phyloP scores from a whole-genome alignment of 345 rosid species.

The Adansonia digitata region DNA sequence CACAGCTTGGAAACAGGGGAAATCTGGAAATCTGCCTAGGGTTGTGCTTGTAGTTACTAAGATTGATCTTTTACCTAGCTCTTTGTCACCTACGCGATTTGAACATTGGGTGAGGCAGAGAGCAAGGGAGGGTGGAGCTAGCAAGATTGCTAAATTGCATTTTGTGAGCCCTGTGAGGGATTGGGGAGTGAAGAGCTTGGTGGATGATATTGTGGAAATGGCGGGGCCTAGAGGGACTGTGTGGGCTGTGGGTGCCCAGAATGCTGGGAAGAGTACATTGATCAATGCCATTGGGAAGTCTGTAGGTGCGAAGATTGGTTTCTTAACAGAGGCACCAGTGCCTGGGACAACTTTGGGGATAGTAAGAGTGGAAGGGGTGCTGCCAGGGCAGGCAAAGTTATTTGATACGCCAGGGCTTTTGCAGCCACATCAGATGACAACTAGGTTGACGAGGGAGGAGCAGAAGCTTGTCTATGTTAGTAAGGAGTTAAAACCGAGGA shows the following conservation, averaged over 20 bases:
- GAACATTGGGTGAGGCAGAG: slow-evolving; percentile 89
- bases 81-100: slow-evolving; percentile 59
- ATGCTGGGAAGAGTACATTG: slow-evolving; percentile 88
- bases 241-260: slow-evolving; percentile 90
- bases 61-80: slow-evolving; percentile 77
- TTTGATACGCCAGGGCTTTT: slow-evolving; percentile 90
- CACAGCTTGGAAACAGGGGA: slow-evolving; percentile 75
- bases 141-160: slow-evolving; percentile 63
- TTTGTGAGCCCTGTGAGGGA: slow-evolving; percentile 78
- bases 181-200: slow-evolving; percentile 80
- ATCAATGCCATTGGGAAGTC: slow-evolving; percentile 63
- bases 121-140: slow-evolving; percentile 73
- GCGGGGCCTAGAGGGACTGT: slow-evolving; percentile 85
- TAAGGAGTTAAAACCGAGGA: slow-evolving; percentile 85
- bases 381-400: slow-evolving; percentile 72
- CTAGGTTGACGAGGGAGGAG: slow-evolving; percentile 81
- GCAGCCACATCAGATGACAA: slow-evolving; percentile 79
- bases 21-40: slow-evolving; percentile 77
- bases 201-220: slow-evolving; percentile 63
- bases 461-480: slow-evolving; percentile 75
- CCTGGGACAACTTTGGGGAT: slow-evolving; percentile 92
- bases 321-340: slow-evolving; percentile 84
- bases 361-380: slow-evolving; percentile 72
- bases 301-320: slow-evolving; percentile 45
- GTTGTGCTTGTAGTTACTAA: slow-evolving; percentile 76